These are phyloP conservation scores for Echium plantagineum DNA, from an alignment of 257 asterid genomes.

Conservation along the genomic window DNA sequence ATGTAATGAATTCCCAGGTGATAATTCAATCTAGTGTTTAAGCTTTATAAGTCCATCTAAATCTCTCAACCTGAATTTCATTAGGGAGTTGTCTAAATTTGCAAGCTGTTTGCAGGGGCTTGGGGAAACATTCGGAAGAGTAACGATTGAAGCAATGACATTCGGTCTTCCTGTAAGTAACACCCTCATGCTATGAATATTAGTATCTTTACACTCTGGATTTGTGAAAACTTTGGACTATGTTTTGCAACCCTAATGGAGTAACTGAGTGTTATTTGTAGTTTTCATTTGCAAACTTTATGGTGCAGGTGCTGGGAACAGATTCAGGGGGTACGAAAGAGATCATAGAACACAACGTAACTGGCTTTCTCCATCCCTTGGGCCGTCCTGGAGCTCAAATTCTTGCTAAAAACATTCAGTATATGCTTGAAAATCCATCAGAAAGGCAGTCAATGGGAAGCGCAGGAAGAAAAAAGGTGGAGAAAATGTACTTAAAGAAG, in stretches of 20 bases:
- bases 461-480: slow-evolving; percentile 74
- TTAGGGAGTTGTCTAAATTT: not conserved
- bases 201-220: not conserved
- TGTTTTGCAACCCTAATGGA: not conserved
- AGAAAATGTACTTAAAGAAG: slow-evolving; percentile 72
- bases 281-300: not conserved
- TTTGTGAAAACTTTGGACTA: not conserved
- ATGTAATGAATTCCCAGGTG: slow-evolving; percentile 97
- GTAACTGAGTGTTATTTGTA: not conserved
- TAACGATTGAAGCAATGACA: slow-evolving; percentile 98
- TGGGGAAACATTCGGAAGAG: slow-evolving; percentile 98
- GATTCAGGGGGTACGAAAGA: slow-evolving; percentile 92
- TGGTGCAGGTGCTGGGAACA: slow-evolving; percentile 78
- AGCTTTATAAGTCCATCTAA: not conserved
- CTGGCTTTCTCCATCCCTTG: slow-evolving; percentile 80
- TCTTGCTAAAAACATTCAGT: slow-evolving; percentile 56
- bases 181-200: slow-evolving; percentile 6
- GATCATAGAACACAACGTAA: slow-evolving; percentile 65
- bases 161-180: slow-evolving; percentile 91
- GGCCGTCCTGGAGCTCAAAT: slow-evolving; percentile 62
- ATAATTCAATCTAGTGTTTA: not conserved
- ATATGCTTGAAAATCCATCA: slow-evolving; percentile 45
- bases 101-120: slow-evolving; percentile 53
- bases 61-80: not conserved
- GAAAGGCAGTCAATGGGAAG: slow-evolving; percentile 65